Evolutionary conservation across 1,284 basidiomycete genomes (phyloP).

Genomic region (Cutaneotrichosporon cyanovorans): DNA sequence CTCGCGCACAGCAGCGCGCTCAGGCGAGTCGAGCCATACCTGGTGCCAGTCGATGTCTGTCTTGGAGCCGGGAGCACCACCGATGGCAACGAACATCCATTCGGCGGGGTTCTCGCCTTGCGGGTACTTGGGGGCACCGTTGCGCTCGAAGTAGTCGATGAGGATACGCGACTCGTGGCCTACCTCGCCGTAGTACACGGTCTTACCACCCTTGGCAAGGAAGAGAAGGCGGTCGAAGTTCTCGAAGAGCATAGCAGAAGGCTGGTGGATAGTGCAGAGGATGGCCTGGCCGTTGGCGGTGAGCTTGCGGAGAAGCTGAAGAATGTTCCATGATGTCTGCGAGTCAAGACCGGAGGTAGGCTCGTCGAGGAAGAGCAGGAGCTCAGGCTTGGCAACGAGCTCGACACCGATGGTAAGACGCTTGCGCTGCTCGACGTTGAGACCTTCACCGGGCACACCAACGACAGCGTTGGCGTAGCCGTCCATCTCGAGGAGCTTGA

Average conservation of each 20-base stretch:
- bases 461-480: conserved; percentile 29
- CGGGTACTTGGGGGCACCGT: conserved; percentile 19
- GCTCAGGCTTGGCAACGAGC: conserved; percentile 44
- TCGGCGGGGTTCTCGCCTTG: conserved; percentile 30
- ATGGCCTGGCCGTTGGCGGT: conserved; percentile 64
- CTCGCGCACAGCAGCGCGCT: conserved; percentile 42
- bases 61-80: conserved; percentile 58
- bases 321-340: conserved; percentile 20
- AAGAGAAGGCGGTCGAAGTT: conserved; percentile 41
- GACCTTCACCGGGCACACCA: conserved; percentile 45
- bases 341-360: conserved; percentile 37
- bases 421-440: conserved; percentile 43
- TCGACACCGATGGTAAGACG: conserved; percentile 62
- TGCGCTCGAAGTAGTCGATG: conserved; percentile 20
- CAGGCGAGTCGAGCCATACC: conserved; percentile 54
- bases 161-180: conserved; percentile 44
- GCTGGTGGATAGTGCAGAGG: conserved; percentile 48
- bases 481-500: conserved; percentile 22
- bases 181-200: conserved; percentile 29
- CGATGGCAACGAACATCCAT: conserved; percentile 52
- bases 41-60: conserved; percentile 62
- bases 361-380: conserved; percentile 46
- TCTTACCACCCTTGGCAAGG: conserved; percentile 42
- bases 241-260: conserved; percentile 42
- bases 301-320: conserved; percentile 20